Evolutionary conservation across 1,284 basidiomycete species (phyloP).

Genomic region (Fomitopsis betulina): DNA sequence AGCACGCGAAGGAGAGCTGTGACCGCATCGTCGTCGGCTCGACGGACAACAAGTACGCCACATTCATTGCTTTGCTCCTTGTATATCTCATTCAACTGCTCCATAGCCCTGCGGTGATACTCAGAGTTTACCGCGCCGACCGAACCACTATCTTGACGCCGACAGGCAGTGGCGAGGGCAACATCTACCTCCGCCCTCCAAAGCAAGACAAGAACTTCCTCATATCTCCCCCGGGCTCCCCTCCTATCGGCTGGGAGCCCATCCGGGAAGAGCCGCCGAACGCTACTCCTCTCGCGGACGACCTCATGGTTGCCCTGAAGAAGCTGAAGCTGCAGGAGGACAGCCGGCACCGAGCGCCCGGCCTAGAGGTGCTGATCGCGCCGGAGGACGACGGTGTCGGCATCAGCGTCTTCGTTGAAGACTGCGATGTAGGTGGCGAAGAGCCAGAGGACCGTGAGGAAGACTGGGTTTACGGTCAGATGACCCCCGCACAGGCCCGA

Average conservation of each 20-base stretch:
- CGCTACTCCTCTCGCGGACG: slow-evolving; percentile 81
- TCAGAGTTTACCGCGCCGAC: slow-evolving; percentile 80
- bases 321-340: slow-evolving; percentile 91
- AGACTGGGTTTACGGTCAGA: slow-evolving; percentile 62
- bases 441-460: slow-evolving; percentile 25
- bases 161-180: slow-evolving; percentile 33
- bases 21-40: slow-evolving; percentile 58
- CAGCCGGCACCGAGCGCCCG: slow-evolving; percentile 27
- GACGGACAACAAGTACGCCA: slow-evolving; percentile 44
- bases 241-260: slow-evolving; percentile 95
- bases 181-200: slow-evolving; percentile 72
- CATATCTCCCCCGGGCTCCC: slow-evolving; percentile 97
- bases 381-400: slow-evolving; percentile 67
- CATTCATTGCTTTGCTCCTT: slow-evolving; percentile 8
- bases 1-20: slow-evolving; percentile 56
- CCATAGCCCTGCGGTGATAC: slow-evolving; percentile 43
- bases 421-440: slow-evolving; percentile 35
- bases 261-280: slow-evolving; percentile 93
- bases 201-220: slow-evolving; percentile 89
- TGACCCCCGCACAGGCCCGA: slow-evolving; percentile 42
- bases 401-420: slow-evolving; percentile 71
- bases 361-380: slow-evolving; percentile 55
- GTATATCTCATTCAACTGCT: slow-evolving; percentile 4
- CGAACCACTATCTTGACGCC: slow-evolving; percentile 55
- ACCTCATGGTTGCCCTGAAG: slow-evolving; percentile 92